Evolutionary conservation across 805 yeast species (phyloP), one percentile per base, ranked within the genome.

Genomic region (Saccharomycopsis olivae): DNA sequence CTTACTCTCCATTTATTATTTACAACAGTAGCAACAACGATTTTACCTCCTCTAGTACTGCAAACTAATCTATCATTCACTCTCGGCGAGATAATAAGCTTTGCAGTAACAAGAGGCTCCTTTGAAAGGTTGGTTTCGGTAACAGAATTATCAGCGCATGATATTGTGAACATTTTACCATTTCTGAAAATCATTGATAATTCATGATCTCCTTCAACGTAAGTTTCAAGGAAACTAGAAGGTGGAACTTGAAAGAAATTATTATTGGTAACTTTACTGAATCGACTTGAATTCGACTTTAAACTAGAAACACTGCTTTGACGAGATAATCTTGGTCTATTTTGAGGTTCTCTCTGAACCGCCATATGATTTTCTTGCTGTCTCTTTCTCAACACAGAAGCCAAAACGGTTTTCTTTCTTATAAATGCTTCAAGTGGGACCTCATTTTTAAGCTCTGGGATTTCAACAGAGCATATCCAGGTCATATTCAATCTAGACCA

Each of bases 61-160:
- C 76, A 71, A 1, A 84, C 74, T 23, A 84, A 59, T 46, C 88
- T 64, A 53, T 83, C 92, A 51, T 74, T 78, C 19, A 83, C 78
- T 53, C 92, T 66, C 3, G 94, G 85, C 0, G 94, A 78, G 2
- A 68, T 54, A 9, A 85, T 54, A 44, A 71, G 70, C 38, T 68
- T 69, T 40, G 78, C 77, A 2, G 74, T 62, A 1, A 64, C 61
- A n/a, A 80, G 51, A 16, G 60, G 53, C 1, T 54, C 32, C 13
- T 49, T 39, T 2, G 63, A 54, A 9, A 68, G 30, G n/a, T 48
- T 41, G 5, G 61, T 54, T 31, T 55, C 58, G n/a, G 51, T 59
- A 6, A 66, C 37, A 0, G 59, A 46, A 2, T 81, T 80, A 47
- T 65, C 68, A 20, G 56, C 54, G 52, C 81, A 73, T 9, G 72